Evolutionary conservation across 331 rosid species (phyloP).

Genomic region (Acacia pycnantha): DNA sequence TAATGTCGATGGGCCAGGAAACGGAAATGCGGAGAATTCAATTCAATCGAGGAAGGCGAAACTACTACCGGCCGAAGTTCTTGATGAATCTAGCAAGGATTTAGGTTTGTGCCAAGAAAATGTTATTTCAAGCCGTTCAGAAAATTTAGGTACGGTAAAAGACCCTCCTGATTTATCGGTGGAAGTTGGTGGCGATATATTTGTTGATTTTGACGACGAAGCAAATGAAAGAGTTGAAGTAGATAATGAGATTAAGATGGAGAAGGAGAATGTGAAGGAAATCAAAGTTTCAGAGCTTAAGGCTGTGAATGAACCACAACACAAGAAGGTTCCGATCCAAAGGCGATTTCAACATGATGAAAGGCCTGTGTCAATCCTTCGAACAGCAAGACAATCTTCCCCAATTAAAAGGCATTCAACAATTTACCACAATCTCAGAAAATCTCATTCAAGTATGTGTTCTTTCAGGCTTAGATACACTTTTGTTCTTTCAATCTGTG

Average conservation of each 20-base stretch:
- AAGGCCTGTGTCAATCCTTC: constrained; percentile 38
- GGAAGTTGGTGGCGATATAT: constrained; percentile 1
- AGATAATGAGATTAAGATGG: constrained; percentile 30
- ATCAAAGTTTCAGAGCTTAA: constrained; percentile 46
- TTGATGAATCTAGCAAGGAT: constrained; percentile 36
- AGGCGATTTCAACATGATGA: constrained; percentile 54
- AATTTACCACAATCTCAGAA: constrained; percentile 33
- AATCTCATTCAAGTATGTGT: constrained; percentile 56
- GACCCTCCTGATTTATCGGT: constrained; percentile 22
- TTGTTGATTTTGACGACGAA: constrained; percentile 1
- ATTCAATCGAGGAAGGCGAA: neutral
- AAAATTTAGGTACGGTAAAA: constrained; percentile 26
- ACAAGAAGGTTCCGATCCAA: constrained; percentile 15
- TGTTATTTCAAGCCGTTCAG: constrained; percentile 22
- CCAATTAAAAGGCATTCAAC: constrained; percentile 50
- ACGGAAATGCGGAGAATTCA: neutral
- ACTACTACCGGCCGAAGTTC: neutral
- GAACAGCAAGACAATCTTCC: constrained; percentile 43
- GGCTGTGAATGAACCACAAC: neutral
- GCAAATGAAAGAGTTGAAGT: constrained; percentile 29
- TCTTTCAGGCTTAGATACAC: constrained; percentile 7
- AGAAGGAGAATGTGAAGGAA: constrained; percentile 57
- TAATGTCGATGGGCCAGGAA: neutral
- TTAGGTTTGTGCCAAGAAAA: constrained; percentile 54
- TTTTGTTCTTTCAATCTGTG: constrained; percentile 15